phyloP scores from a whole-genome alignment of 2,329 filamentous ascomycete genomes.

The Verticillium tricorpus region DNA sequence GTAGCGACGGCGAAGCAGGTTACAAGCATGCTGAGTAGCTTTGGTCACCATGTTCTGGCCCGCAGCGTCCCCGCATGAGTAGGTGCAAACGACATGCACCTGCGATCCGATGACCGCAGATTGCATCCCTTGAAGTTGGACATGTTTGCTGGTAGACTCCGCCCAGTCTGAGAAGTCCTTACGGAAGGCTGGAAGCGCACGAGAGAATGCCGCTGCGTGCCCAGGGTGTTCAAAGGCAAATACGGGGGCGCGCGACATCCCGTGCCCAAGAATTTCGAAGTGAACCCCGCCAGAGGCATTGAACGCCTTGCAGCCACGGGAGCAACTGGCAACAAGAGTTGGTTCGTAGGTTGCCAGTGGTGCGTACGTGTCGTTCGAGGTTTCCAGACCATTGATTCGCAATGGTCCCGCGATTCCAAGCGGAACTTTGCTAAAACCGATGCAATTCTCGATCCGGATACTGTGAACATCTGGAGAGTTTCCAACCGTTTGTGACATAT shows the following conservation, averaged over 20 bases:
- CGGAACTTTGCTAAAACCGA: too few relatives aligned
- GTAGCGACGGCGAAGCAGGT: not conserved
- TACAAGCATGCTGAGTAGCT: conserved; percentile 2
- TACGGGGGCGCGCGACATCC: not conserved
- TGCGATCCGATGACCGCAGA: conserved; percentile 2
- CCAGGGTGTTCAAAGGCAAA: conserved; percentile 2
- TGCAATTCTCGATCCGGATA: too few relatives aligned
- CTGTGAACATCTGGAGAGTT: too few relatives aligned
- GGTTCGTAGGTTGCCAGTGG: too few relatives aligned
- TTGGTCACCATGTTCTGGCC: conserved; percentile 7
- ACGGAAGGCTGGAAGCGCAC: not conserved
- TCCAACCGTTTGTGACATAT: too few relatives aligned
- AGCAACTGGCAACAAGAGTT: too few relatives aligned
- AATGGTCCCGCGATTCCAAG: too few relatives aligned
- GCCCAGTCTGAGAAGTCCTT: not conserved
- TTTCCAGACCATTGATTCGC: too few relatives aligned
- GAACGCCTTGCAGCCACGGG: too few relatives aligned
- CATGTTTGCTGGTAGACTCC: conserved; percentile 2
- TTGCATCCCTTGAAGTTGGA: not conserved
- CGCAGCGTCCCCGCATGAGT: conserved; percentile 1
- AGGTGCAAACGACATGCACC: conserved; percentile 4
- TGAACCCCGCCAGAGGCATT: too few relatives aligned
- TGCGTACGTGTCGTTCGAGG: too few relatives aligned
- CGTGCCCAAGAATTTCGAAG: too few relatives aligned
- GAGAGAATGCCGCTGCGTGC: not conserved